Percentiles rank a stretch among this genome's conserved stretches.
These are phyloP conservation scores for Cladophialophora exuberans DNA, from an alignment of 2,329 filamentous ascomycete genomes.

Conservation along the genomic window DNA sequence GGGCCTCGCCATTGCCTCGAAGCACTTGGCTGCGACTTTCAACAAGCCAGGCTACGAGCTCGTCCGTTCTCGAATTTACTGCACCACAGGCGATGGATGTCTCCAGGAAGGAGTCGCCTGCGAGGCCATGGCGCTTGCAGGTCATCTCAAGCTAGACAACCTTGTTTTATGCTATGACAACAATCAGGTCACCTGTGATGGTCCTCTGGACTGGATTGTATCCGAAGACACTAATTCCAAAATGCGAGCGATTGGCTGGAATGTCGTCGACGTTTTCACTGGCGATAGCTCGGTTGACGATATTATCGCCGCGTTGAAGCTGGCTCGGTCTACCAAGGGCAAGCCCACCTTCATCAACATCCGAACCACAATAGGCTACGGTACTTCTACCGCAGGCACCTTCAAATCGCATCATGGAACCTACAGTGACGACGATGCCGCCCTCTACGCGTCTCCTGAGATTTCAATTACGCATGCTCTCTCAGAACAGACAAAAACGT, in stretches of 20 bases:
- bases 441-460: not conserved
- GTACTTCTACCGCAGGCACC: slow-evolving; percentile 47
- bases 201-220: slow-evolving; percentile 57
- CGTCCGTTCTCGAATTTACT: slow-evolving; percentile 56
- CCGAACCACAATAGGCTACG: slow-evolving; percentile 59
- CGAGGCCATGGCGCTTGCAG: slow-evolving; percentile 61
- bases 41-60: slow-evolving; percentile 54
- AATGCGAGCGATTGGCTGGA: slow-evolving; percentile 60
- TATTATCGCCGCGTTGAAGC: slow-evolving; percentile 52
- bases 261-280: slow-evolving; percentile 58
- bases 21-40: slow-evolving; percentile 56
- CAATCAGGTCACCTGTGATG: slow-evolving; percentile 64
- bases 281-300: slow-evolving; percentile 55
- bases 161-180: slow-evolving; percentile 63
- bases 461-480: not conserved
- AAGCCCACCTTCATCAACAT: slow-evolving; percentile 64
- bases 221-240: slow-evolving; percentile 62
- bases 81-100: slow-evolving; percentile 62
- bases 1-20: slow-evolving; percentile 60
- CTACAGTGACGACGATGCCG: slow-evolving; percentile 18
- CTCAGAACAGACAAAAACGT: not conserved
- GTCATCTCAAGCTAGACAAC: slow-evolving; percentile 60
- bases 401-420: slow-evolving; percentile 30
- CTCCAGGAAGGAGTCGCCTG: slow-evolving; percentile 61
- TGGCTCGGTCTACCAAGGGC: slow-evolving; percentile 47